These are phyloP conservation scores for Colletotrichum endophyticum DNA, from an alignment of 2,329 filamentous ascomycete genomes.

Conservation along the genomic window DNA sequence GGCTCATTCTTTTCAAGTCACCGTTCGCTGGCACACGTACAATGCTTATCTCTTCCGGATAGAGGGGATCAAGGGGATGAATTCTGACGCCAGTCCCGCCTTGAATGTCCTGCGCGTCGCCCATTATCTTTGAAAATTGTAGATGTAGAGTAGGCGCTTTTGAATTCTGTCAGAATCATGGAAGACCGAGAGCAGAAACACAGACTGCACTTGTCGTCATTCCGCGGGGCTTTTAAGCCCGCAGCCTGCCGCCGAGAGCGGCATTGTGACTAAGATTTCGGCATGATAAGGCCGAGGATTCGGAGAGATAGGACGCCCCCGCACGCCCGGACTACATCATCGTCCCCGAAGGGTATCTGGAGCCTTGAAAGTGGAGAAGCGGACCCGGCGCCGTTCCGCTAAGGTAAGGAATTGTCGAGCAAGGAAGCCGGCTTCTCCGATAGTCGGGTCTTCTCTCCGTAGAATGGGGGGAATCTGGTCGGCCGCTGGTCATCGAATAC, in stretches of 20 bases:
- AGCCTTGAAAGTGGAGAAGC: background rate
- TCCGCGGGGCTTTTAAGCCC: background rate
- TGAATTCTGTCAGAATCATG: background rate
- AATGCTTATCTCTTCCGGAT: constrained; percentile 6
- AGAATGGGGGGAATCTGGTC: background rate
- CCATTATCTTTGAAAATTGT: background rate
- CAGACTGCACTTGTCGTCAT: background rate
- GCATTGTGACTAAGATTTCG: background rate
- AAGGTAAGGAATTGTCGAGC: constrained; percentile 21
- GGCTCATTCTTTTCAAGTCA: too few relatives aligned
- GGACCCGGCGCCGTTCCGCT: constrained; percentile 7
- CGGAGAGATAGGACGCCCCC: background rate
- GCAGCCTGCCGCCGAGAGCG: background rate
- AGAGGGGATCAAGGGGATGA: constrained; percentile 19
- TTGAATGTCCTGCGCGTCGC: background rate
- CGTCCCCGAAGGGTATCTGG: constrained; percentile 14
- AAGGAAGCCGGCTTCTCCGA: background rate
- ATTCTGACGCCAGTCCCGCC: background rate
- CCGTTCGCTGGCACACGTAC: background rate
- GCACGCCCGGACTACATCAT: background rate
- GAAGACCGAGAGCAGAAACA: background rate
- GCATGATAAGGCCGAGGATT: background rate
- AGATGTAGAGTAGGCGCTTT: background rate
- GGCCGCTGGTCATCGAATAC: background rate
- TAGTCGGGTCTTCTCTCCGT: background rate